Percentiles rank a stretch among this genome's conserved stretches.
phyloP scores from a whole-genome alignment of 2,329 filamentous ascomycete genomes.

The Penicillium expansum region DNA sequence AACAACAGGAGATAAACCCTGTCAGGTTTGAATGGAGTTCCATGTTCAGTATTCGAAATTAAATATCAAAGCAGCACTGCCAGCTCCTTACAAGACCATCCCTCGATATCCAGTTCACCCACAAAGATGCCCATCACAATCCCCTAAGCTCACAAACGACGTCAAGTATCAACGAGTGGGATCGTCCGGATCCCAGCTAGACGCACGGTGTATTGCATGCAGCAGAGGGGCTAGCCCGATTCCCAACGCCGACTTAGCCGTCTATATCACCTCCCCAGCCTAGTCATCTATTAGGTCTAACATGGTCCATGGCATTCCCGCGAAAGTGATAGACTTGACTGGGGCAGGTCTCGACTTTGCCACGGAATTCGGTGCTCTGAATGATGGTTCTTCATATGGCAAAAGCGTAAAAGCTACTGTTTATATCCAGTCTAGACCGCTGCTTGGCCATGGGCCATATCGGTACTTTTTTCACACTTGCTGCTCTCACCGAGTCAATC shows the following conservation, averaged over 20 bases:
- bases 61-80: too few species aligned
- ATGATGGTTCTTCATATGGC: constrained; percentile 49
- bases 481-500: constrained; percentile 49
- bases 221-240: constrained; percentile 38
- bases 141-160: constrained; percentile 19
- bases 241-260: constrained; percentile 46
- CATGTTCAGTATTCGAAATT: neutral
- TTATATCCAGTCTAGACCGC: constrained; percentile 49
- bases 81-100: neutral
- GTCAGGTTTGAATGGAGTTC: too few species aligned
- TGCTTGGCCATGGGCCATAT: constrained; percentile 53
- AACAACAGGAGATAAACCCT: neutral
- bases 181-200: constrained; percentile 31
- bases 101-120: neutral
- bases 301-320: constrained; percentile 43
- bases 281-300: too few species aligned
- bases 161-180: constrained; percentile 21
- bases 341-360: constrained; percentile 39
- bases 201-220: constrained; percentile 36
- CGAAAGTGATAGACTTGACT: constrained; percentile 34
- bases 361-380: constrained; percentile 22
- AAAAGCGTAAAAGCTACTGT: constrained; percentile 41
- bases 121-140: constrained; percentile 17
- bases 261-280: constrained; percentile 33
- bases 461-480: constrained; percentile 54